These are phyloP conservation scores for Onygenales sp. DNA, from an alignment of 2,329 filamentous ascomycete species.

Conservation along the genomic window DNA sequence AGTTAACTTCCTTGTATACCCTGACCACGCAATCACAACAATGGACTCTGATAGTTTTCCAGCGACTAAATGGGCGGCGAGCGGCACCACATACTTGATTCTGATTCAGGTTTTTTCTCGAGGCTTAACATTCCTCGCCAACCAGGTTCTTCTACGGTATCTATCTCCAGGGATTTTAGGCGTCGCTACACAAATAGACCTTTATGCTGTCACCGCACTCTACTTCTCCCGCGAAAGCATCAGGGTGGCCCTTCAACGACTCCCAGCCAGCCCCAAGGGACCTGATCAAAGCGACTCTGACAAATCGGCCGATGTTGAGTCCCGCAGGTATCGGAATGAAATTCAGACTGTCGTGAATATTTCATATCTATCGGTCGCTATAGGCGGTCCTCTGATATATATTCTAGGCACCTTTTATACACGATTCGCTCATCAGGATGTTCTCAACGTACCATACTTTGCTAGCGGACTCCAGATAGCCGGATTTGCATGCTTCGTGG, in stretches of 20 bases:
- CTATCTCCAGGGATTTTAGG: conserved; percentile 78
- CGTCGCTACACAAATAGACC: conserved; percentile 78
- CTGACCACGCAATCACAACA: neutral
- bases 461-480: conserved; percentile 45
- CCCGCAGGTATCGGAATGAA: conserved; percentile 20
- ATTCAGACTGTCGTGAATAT: conserved; percentile 77
- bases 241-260: conserved; percentile 81
- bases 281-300: conserved; percentile 10
- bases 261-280: conserved; percentile 31
- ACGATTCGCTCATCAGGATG: conserved; percentile 40
- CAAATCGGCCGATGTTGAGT: conserved; percentile 15
- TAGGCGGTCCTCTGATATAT: conserved; percentile 58
- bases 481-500: conserved; percentile 53
- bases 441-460: conserved; percentile 54
- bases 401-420: conserved; percentile 61
- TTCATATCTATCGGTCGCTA: conserved; percentile 64
- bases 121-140: conserved; percentile 79
- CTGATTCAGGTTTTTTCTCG: conserved; percentile 80
- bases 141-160: conserved; percentile 81
- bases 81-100: conserved; percentile 77
- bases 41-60: neutral
- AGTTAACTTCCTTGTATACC: neutral
- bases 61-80: conserved; percentile 32
- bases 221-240: conserved; percentile 91
- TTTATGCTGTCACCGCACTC: conserved; percentile 85